Conservation (phyloP, 768 basidiomycete genomes). For the Udeniomyces megalosporus region DNA sequence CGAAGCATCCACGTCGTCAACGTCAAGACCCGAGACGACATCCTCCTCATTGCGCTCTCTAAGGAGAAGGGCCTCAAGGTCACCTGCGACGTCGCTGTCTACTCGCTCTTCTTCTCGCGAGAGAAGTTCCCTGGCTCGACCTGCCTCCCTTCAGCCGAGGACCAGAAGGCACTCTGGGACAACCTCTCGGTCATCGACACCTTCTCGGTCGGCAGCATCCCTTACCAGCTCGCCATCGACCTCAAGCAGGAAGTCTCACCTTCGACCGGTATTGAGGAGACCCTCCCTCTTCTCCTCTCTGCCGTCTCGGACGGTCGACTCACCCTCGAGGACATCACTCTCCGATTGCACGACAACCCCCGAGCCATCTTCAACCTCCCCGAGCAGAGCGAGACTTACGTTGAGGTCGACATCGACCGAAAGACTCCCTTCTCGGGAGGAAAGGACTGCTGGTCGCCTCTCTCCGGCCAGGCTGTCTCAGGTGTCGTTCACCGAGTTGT, state of each 20-base stretch:
- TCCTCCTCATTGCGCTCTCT: slow-evolving; percentile 78
- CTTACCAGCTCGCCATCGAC: slow-evolving; percentile 55
- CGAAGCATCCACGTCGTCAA: slow-evolving; percentile 81
- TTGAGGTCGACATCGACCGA: slow-evolving; percentile 83
- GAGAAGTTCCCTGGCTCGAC: slow-evolving; percentile 53
- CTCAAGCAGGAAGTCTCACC: slow-evolving; percentile 46
- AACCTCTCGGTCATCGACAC: slow-evolving; percentile 70
- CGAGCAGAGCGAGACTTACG: slow-evolving; percentile 68
- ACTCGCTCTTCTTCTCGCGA: slow-evolving; percentile 69
- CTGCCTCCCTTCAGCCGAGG: slow-evolving; percentile 52
- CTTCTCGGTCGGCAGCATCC: slow-evolving; percentile 75
- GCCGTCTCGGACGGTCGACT: slow-evolving; percentile 67
- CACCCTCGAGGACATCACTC: slow-evolving; percentile 62
- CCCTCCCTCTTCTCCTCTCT: slow-evolving; percentile 68
- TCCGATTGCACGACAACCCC: slow-evolving; percentile 82
- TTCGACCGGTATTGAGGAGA: slow-evolving; percentile 69
- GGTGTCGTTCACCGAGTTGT: slow-evolving; percentile 82
- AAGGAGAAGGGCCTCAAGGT: slow-evolving; percentile 87
- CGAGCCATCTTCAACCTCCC: slow-evolving; percentile 77
- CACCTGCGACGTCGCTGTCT: slow-evolving; percentile 89
- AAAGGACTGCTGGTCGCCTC: slow-evolving; percentile 61
- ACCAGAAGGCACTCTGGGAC: slow-evolving; percentile 72
- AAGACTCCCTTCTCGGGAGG: slow-evolving; percentile 40
- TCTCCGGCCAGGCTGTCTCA: slow-evolving; percentile 44
- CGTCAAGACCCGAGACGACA: slow-evolving; percentile 68